Evolutionary conservation across 75 land plant genomes (phyloP), one percentile per base, ranked within the genome.

Genomic region (Selaginella moellendorffii): DNA sequence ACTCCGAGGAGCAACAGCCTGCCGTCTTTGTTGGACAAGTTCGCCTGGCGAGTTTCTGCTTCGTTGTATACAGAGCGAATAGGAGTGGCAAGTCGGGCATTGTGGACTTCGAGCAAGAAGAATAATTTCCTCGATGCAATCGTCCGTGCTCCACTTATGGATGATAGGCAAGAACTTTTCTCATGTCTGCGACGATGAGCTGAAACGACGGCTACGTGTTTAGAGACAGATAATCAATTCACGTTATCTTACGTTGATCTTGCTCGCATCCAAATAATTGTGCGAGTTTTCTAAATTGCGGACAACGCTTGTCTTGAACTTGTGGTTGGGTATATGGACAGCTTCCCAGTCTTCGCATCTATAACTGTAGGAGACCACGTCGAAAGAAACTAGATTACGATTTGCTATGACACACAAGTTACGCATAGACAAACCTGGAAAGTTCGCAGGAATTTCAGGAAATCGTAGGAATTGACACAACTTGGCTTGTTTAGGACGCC

Each of bases 331-430:
- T 62, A 91, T 87, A 56, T 91, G 97, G 46, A 91, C 83, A 62
- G 97, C 97, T 72, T 91, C 93, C 31, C 93, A 84, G 67, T 87
- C 89, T 54, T 91, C 97, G 28, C 93, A 93, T 76, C 97, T 81
- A 91, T 63, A 63, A 91, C 76, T 36, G 97, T 87, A 71, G 88
- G 89, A 30, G 93, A 87, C 97, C 97, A 91, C n/a, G n/a, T n/a
- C 52, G 17, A 23, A 18, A 29, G 17, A 26, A n/a, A 29, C 31
- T 29, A 2, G 21, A 21, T 9, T 26, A 14, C 36, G 10, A 23
- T 65, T 2, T 42, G 26, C 24, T n/a, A n/a, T n/a, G n/a, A 64
- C 26, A 21, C n/a, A 51, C 20, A 65, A 65, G 26, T 20, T 26
- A 36, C 14, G 46, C 14, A 14, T 36, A 54, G 24, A 69, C 77